These are phyloP conservation scores for Thraustochytrium sp. DNA, from an alignment of 352 stramenopile species.

Conservation along the genomic window DNA sequence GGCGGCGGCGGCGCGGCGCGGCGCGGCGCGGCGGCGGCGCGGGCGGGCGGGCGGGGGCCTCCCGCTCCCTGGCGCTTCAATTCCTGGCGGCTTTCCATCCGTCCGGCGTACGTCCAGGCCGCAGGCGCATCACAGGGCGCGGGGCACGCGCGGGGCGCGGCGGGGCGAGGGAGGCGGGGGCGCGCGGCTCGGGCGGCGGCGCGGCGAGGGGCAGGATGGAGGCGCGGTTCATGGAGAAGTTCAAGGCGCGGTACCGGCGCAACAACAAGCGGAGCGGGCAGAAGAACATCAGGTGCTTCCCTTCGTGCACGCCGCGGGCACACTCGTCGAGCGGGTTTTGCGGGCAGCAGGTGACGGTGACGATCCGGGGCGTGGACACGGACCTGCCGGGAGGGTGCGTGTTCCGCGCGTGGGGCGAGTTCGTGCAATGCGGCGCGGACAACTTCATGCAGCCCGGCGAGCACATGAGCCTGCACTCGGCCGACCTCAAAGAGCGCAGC, in stretches of 20 bases:
- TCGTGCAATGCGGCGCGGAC: slow-evolving; percentile 23
- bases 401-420: not conserved
- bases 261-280: slow-evolving; percentile 43
- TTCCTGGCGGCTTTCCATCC: no score
- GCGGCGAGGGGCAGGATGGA: not conserved
- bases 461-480: not conserved
- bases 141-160: not conserved
- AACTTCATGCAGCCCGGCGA: not conserved
- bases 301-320: not conserved
- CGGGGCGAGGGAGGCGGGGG: no score
- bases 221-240: slow-evolving; percentile 42
- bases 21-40: no score
- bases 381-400: not conserved
- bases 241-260: slow-evolving; percentile 55
- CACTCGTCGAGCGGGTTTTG: slow-evolving; percentile 37
- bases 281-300: slow-evolving; percentile 46
- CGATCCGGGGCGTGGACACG: not conserved
- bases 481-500: not conserved
- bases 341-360: not conserved
- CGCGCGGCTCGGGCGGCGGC: no score
- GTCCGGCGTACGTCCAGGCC: no score
- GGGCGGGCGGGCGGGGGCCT: no score
- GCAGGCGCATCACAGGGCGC: no score
- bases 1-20: no score
- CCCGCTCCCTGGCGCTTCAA: no score